phyloP scores from a whole-genome alignment of 495 filamentous ascomycete species.

The Podospora australis region DNA sequence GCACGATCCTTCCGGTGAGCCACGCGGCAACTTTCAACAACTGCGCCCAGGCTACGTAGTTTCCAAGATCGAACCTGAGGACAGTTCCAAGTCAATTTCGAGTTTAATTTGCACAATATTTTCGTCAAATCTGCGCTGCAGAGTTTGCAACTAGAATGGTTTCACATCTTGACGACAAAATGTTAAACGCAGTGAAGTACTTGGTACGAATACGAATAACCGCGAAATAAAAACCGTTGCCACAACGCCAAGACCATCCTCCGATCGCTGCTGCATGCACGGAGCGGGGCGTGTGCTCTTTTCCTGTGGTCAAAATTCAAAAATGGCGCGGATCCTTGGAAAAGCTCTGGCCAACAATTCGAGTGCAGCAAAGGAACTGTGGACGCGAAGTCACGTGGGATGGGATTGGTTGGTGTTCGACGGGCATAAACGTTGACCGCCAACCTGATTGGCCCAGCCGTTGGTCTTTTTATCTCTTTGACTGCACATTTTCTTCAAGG shows the following conservation, averaged over 20 bases:
- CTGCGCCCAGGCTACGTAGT: not conserved
- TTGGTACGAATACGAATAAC: not conserved
- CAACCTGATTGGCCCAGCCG: too few species aligned
- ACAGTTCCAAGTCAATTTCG: not conserved
- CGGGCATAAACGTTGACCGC: too few species aligned
- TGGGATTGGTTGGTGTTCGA: slow-evolving; percentile 1
- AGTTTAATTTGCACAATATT: too few species aligned
- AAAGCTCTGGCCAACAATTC: slow-evolving; percentile 5
- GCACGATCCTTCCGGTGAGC: not conserved
- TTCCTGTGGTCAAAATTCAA: not conserved
- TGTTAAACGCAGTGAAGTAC: not conserved
- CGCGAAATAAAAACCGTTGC: not conserved
- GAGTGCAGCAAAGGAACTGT: slow-evolving; percentile 2
- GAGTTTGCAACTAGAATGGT: too few species aligned
- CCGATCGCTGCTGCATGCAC: slow-evolving; percentile 4
- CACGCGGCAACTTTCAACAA: not conserved
- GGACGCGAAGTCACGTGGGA: slow-evolving; percentile 23
- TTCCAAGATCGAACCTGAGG: not conserved
- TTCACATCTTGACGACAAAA: too few species aligned
- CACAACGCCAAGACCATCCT: too few species aligned
- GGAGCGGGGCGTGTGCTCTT: not conserved
- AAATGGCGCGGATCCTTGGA: slow-evolving; percentile 7
- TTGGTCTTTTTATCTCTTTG: too few species aligned
- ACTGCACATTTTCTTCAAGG: too few species aligned
- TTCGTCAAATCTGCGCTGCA: too few species aligned